Percentiles rank a stretch among this genome's conserved stretches.
Conservation (phyloP, 257 asterid species). For the Primulina tabacum region DNA sequence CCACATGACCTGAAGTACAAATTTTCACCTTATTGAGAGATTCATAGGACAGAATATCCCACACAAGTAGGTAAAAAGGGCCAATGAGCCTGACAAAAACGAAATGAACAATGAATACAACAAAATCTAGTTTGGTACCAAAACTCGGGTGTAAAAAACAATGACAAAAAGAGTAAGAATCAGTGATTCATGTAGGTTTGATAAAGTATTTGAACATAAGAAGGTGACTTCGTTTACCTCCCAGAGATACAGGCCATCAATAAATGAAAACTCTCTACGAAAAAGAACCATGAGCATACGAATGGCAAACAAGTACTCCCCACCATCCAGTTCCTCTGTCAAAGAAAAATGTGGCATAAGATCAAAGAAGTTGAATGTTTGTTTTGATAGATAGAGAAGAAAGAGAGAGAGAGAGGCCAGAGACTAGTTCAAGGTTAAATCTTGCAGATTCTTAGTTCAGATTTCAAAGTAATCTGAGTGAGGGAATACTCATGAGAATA, state of each 20-base stretch:
- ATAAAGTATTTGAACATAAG: constrained; percentile 8
- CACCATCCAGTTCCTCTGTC: constrained; percentile 94
- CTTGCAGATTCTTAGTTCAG: neutral
- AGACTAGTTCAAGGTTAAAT: neutral
- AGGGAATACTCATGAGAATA: neutral
- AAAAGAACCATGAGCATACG: constrained; percentile 98
- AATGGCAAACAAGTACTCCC: constrained; percentile 90
- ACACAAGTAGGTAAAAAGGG: neutral
- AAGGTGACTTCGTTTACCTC: constrained; percentile 52
- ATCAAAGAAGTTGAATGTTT: neutral
- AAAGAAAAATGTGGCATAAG: constrained; percentile 28
- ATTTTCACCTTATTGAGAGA: neutral
- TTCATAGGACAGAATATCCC: neutral
- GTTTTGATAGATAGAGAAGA: neutral
- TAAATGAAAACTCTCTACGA: constrained; percentile 89
- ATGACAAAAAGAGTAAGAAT: neutral
- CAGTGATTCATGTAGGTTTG: neutral
- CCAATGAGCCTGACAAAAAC: neutral
- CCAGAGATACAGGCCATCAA: constrained; percentile 91
- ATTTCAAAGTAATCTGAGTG: neutral
- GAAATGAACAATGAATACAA: neutral
- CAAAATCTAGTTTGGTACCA: neutral
- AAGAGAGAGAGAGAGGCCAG: neutral
- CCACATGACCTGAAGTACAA: constrained; percentile 78
- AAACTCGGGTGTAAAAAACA: neutral